Base-by-base conservation (phyloP, 108 stramenopile genomes). In the Schizochytrium sp. region DNA sequence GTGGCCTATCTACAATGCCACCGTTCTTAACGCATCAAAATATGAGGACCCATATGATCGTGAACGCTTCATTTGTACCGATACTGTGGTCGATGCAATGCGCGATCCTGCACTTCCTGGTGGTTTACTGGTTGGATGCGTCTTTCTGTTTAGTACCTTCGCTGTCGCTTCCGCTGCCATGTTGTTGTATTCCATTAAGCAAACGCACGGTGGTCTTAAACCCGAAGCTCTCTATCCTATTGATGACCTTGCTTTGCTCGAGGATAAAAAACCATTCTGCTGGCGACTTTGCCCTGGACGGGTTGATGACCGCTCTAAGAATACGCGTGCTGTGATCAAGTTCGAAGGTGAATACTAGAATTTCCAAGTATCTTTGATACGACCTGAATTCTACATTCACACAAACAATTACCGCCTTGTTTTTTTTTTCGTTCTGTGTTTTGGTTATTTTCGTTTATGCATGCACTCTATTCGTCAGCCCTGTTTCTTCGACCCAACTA, bases 181-280 rank as follows among this genome's bases (percentile, higher is more conserved):
- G 47, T 53, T 83, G 10, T 53, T 83, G 15, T 83, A 83, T 53
- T 83, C 76, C 76, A 83, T 83, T 53, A 83, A 83, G 3, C 50
- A 83, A 28, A 28, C 38, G 4, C 47, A 83, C 76, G 76, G 76
- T 53, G 76, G 76, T 5, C 76, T 83, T 53, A 83, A 83, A 53
- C 47, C 53, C 1, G 76, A 83, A 53, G 50, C 76, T 5, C 50
- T 55, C 15, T 83, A 55, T 28, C 47, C 76, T 53, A 53, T 38
- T n/a, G 53, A 83, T 28, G 50, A n/a, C 15, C 50, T 55, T 53
- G 17, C 47, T 83, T 40, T 5, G 15, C 5, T 10, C n/a, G 5
- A n/a, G 17, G 3, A 50, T 13, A 42, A 7, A 0, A 1, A 42
- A n/a, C 40, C 50, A 10, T 83, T 47, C 15, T 83, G 76, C 76